Evolutionary conservation across 257 asterid genomes (phyloP).

Genomic region (Petunia axillaris): DNA sequence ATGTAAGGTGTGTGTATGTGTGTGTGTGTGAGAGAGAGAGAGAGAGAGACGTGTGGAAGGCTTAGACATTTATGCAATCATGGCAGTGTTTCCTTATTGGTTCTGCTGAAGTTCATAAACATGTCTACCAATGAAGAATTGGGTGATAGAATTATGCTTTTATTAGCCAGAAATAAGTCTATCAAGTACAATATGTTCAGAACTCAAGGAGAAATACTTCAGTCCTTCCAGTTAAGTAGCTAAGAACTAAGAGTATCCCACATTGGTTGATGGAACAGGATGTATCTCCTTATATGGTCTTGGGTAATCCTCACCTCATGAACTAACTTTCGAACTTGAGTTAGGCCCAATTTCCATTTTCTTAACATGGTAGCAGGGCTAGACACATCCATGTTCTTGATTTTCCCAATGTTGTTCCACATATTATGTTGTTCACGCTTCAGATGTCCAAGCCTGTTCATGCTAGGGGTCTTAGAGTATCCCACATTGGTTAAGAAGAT

Average conservation of each 20-base stretch:
- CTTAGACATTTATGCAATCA: neutral
- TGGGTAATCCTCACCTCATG: neutral
- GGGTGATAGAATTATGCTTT: neutral
- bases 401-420: neutral
- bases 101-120: neutral
- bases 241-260: neutral
- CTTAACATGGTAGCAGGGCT: neutral
- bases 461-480: neutral
- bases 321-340: neutral
- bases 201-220: neutral
- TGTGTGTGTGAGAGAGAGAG: too few species aligned
- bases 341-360: neutral
- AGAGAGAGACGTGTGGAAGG: too few species aligned
- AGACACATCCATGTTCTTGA: neutral
- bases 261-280: neutral
- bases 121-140: slow-evolving; percentile 12
- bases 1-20: neutral
- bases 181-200: neutral
- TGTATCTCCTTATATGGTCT: neutral
- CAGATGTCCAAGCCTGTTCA: neutral
- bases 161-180: neutral
- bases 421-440: neutral
- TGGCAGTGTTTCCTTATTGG: neutral
- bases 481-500: neutral
- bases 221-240: neutral